Percentiles rank a stretch among this genome's conserved stretches.
phyloP scores from a whole-genome alignment of 306 rosid species.

The Quercus berberidifolia region DNA sequence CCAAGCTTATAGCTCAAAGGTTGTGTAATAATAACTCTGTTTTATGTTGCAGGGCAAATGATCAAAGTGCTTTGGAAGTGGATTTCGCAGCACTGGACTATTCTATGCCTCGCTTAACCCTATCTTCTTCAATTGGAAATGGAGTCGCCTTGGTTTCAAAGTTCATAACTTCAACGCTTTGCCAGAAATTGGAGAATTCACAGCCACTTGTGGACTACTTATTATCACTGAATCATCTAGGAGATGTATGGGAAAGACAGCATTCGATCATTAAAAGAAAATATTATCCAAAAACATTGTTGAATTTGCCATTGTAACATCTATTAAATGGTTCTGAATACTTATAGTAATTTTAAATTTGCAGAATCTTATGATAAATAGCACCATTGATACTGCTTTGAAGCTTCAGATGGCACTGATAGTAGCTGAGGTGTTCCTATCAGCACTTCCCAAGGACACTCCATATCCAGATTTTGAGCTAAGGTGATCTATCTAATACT shows the following conservation, averaged over 20 bases:
- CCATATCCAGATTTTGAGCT: slow-evolving; percentile 56
- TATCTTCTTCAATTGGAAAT: slow-evolving; percentile 84
- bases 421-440: slow-evolving; percentile 59
- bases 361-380: slow-evolving; percentile 74
- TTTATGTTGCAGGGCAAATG: slow-evolving; percentile 60
- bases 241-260: slow-evolving; percentile 54
- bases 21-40: slow-evolving; percentile 6
- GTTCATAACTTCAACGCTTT: slow-evolving; percentile 48
- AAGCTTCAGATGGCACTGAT: slow-evolving; percentile 73
- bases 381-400: slow-evolving; percentile 47
- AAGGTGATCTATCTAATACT: slow-evolving; percentile 38
- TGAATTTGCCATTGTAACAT: not conserved
- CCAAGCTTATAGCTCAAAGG: not conserved
- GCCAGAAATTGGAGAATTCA: slow-evolving; percentile 49
- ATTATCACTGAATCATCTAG: slow-evolving; percentile 48
- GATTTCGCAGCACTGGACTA: slow-evolving; percentile 77
- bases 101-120: slow-evolving; percentile 53
- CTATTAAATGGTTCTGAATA: not conserved
- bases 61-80: slow-evolving; percentile 77
- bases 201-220: slow-evolving; percentile 87
- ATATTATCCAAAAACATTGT: not conserved
- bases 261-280: not conserved
- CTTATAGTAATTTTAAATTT: slow-evolving; percentile 2
- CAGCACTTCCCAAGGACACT: slow-evolving; percentile 48
- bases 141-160: slow-evolving; percentile 60